Conservation (phyloP, 2,329 filamentous ascomycete genomes). For the Malbranchea zuffiana region DNA sequence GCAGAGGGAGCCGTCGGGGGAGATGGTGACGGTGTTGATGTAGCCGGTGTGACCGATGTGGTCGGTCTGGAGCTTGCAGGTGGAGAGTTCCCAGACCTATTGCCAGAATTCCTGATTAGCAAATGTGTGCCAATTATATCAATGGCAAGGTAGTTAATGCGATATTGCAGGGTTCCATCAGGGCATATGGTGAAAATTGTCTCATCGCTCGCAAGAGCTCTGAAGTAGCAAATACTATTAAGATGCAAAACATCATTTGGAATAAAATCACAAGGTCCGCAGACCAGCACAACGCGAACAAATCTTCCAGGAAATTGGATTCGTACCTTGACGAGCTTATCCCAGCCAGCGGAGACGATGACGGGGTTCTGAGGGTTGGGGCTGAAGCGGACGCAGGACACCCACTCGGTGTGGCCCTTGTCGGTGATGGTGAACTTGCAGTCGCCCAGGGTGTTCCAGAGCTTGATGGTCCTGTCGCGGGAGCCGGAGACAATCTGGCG, state of each 20-base stretch:
- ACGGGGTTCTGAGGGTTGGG: constrained; percentile 99
- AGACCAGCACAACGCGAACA: constrained; percentile 1
- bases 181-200: constrained; percentile 71
- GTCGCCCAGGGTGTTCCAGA: constrained; percentile 99
- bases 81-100: constrained; percentile 98
- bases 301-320: too few species aligned
- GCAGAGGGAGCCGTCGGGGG: constrained; percentile 96
- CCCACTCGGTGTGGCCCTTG: constrained; percentile 99
- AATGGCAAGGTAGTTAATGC: background rate
- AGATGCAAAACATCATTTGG: constrained; percentile 84
- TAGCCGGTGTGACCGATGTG: constrained; percentile 99
- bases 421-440: constrained; percentile 99
- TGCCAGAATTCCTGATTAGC: constrained; percentile 20
- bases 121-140: constrained; percentile 4
- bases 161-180: too few species aligned
- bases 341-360: constrained; percentile 97
- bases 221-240: constrained; percentile 99
- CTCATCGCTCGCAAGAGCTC: constrained; percentile 90
- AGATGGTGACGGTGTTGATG: constrained; percentile 99
- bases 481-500: constrained; percentile 98
- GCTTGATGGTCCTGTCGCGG: constrained; percentile 97
- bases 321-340: constrained; percentile 99
- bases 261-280: too few species aligned
- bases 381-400: constrained; percentile 98
- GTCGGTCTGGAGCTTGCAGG: constrained; percentile 99